phyloP scores from a whole-genome alignment of 2,329 filamentous ascomycete species.

The Colletotrichum orchidophilum region DNA sequence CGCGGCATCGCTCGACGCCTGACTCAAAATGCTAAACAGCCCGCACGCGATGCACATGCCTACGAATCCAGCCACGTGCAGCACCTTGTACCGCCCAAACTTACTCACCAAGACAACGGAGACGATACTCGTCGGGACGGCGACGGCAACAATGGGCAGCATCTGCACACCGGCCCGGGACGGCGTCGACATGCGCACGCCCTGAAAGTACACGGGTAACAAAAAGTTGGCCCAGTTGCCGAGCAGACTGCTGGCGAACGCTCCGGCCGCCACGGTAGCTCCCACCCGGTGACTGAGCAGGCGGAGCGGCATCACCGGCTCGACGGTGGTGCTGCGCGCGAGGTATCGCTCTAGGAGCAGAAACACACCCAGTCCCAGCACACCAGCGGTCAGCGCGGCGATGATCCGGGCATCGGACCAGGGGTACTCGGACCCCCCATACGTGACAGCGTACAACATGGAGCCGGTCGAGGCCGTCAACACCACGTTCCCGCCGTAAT shows the following conservation, averaged over 20 bases:
- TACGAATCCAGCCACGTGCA: conserved; percentile 49
- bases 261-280: conserved; percentile 37
- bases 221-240: conserved; percentile 50
- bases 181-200: conserved; percentile 45
- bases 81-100: conserved; percentile 43
- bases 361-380: conserved; percentile 55
- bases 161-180: conserved; percentile 44
- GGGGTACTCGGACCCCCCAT: conserved; percentile 50
- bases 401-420: conserved; percentile 53
- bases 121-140: conserved; percentile 40
- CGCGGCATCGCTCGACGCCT: conserved; percentile 41
- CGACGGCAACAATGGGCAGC: conserved; percentile 42
- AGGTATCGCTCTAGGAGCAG: conserved; percentile 75
- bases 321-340: no score
- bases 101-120: conserved; percentile 42
- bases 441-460: conserved; percentile 54
- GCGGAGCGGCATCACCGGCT: conserved; percentile 78
- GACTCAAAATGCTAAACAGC: conserved; percentile 49
- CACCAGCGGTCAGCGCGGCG: conserved; percentile 53
- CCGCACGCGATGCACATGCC: conserved; percentile 53
- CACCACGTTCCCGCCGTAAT: conserved; percentile 54
- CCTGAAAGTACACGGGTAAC: conserved; percentile 57
- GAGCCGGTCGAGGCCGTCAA: conserved; percentile 50
- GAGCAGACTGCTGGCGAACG: conserved; percentile 36
- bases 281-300: conserved; percentile 38